A percentile compares a stretch with the other conserved stretches of the same genome.
phyloP scores from a whole-genome alignment of 805 yeast species.

The Phaffomyces antillensis region DNA sequence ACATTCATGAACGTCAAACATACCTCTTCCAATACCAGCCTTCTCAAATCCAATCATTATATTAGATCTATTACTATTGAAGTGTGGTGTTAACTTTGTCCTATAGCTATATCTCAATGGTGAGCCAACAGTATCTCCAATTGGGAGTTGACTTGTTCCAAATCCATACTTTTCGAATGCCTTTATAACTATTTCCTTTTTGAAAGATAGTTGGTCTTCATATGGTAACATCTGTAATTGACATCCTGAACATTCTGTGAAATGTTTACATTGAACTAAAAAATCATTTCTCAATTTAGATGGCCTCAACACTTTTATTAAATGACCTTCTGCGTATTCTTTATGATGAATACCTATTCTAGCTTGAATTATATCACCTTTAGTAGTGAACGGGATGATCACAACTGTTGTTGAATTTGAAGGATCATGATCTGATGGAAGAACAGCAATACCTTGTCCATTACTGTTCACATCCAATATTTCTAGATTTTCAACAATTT shows the following conservation, averaged over 20 bases:
- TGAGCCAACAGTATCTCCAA: constrained; percentile 61
- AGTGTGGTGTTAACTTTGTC: constrained; percentile 93
- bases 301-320: constrained; percentile 40
- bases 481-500: constrained; percentile 39
- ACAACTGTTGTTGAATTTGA: constrained; percentile 45
- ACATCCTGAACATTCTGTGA: constrained; percentile 89
- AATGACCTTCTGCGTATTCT: constrained; percentile 63
- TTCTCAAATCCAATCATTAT: constrained; percentile 74
- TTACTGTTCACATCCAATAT: constrained; percentile 46
- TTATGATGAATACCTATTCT: constrained; percentile 71
- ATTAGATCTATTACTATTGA: constrained; percentile 53
- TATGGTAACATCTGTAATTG: constrained; percentile 80
- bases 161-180: constrained; percentile 79
- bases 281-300: constrained; percentile 47
- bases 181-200: constrained; percentile 62
- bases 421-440: constrained; percentile 46
- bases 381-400: constrained; percentile 75
- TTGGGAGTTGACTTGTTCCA: constrained; percentile 34
- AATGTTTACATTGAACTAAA: constrained; percentile 56
- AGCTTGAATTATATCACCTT: constrained; percentile 70
- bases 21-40: constrained; percentile 37
- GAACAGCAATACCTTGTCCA: constrained; percentile 78
- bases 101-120: constrained; percentile 73
- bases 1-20: constrained; percentile 87
- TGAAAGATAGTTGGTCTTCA: constrained; percentile 61